A percentile compares a stretch with the other conserved stretches of the same genome.
These are phyloP conservation scores for Marasmius tenuissimus DNA, from an alignment of 1,284 basidiomycete species.

Conservation along the genomic window DNA sequence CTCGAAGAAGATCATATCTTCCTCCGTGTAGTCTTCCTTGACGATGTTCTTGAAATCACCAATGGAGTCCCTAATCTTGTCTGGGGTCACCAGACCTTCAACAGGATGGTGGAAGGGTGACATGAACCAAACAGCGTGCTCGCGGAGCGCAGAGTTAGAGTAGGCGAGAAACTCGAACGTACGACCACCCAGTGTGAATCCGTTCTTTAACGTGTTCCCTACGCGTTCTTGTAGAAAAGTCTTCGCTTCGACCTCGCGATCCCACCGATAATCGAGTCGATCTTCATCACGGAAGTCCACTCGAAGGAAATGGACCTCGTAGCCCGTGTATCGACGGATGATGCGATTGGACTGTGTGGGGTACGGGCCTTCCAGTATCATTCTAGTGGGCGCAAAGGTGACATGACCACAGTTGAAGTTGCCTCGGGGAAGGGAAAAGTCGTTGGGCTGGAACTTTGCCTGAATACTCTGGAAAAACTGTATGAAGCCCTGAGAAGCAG, in stretches of 20 bases:
- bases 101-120: constrained; percentile 52
- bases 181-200: constrained; percentile 69
- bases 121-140: constrained; percentile 80
- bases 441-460: constrained; percentile 22
- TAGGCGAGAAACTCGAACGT: constrained; percentile 75
- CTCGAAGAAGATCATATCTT: constrained; percentile 46
- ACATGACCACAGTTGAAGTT: constrained; percentile 61
- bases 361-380: constrained; percentile 72
- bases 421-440: constrained; percentile 25
- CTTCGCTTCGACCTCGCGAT: constrained; percentile 58
- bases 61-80: constrained; percentile 56
- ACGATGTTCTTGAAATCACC: constrained; percentile 58
- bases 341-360: constrained; percentile 63
- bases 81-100: constrained; percentile 46
- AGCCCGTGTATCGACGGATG: constrained; percentile 58
- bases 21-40: constrained; percentile 45
- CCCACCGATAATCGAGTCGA: constrained; percentile 65
- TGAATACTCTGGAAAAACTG: constrained; percentile 48
- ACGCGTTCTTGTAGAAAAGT: constrained; percentile 61
- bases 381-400: constrained; percentile 70
- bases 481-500: constrained; percentile 41
- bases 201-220: constrained; percentile 60
- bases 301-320: constrained; percentile 60
- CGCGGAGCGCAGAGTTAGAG: constrained; percentile 66
- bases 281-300: constrained; percentile 82